Percentiles rank a stretch among this genome's conserved stretches.
Evolutionary conservation across 139 green algal genomes (phyloP).

Genomic region (Auxenochlorella pyrenoidosa): DNA sequence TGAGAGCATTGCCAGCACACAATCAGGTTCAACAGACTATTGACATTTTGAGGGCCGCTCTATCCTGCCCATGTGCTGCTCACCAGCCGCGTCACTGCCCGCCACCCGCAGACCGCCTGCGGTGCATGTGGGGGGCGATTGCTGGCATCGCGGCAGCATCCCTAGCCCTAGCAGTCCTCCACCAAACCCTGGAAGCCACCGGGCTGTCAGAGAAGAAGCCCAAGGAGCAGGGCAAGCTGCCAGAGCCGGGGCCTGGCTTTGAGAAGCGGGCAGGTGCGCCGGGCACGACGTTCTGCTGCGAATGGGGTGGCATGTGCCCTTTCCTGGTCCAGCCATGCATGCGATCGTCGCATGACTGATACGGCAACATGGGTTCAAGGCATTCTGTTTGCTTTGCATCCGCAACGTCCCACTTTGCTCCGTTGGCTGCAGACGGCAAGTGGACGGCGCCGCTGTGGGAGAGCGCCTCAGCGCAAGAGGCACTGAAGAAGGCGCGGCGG

Average conservation of each 20-base stretch:
- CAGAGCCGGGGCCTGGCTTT: conserved; percentile 42
- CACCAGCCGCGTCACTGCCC: no score
- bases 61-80: no score
- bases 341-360: no score
- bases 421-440: conserved; percentile 37
- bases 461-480: conserved; percentile 25
- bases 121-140: conserved; percentile 52
- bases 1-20: no score
- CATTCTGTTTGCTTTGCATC: background rate
- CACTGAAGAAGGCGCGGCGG: conserved; percentile 15
- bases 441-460: conserved; percentile 52
- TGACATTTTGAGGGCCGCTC: no score
- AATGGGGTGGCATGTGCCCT: no score
- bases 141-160: conserved; percentile 44
- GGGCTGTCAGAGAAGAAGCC: background rate
- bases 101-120: no score
- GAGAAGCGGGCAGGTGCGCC: conserved; percentile 28
- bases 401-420: background rate
- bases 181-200: conserved; percentile 27
- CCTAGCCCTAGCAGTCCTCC: conserved; percentile 47
- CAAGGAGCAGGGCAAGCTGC: conserved; percentile 25
- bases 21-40: no score
- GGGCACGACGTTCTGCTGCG: no score
- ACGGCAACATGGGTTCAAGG: background rate
- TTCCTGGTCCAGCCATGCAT: background rate